phyloP scores from a whole-genome alignment of 2,329 filamentous ascomycete species.

The Metarhizium album region DNA sequence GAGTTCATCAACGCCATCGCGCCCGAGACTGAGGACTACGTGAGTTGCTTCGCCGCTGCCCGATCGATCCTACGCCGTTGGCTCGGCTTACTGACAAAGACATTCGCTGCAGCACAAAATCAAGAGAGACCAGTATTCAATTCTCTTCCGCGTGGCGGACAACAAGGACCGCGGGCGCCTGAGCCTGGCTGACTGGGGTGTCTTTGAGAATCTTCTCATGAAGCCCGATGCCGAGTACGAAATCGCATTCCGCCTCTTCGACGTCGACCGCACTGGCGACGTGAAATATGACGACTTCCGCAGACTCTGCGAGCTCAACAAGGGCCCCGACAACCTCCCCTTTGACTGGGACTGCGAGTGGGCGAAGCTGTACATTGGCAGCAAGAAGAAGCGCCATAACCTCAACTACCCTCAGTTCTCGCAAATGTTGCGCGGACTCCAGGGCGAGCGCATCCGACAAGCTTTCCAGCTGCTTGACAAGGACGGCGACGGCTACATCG shows the following conservation, averaged over 20 bases:
- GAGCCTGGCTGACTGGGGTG: conserved; percentile 75
- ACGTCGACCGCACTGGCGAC: conserved; percentile 68
- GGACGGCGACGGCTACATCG: conserved; percentile 88
- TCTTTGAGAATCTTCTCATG: conserved; percentile 84
- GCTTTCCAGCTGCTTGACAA: conserved; percentile 88
- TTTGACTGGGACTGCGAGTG: conserved; percentile 98
- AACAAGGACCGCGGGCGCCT: conserved; percentile 62
- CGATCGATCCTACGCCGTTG: conserved; percentile 4
- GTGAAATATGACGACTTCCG: conserved; percentile 89
- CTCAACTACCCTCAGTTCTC: conserved; percentile 96
- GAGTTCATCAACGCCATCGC: conserved; percentile 88
- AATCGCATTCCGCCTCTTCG: conserved; percentile 94
- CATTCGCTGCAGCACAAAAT: conserved; percentile 71
- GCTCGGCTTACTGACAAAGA: background rate
- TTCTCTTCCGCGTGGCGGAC: conserved; percentile 89
- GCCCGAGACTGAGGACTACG: conserved; percentile 79
- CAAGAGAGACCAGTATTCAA: conserved; percentile 85
- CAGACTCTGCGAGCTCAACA: conserved; percentile 76
- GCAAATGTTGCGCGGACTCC: conserved; percentile 92
- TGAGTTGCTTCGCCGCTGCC: conserved; percentile 51
- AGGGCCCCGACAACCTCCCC: conserved; percentile 71
- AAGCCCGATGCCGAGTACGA: conserved; percentile 98
- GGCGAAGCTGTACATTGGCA: conserved; percentile 88
- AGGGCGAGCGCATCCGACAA: conserved; percentile 91
- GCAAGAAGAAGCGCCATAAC: conserved; percentile 75